phyloP scores from a whole-genome alignment of 129 eudicot genomes.

The Cynara cardunculus region DNA sequence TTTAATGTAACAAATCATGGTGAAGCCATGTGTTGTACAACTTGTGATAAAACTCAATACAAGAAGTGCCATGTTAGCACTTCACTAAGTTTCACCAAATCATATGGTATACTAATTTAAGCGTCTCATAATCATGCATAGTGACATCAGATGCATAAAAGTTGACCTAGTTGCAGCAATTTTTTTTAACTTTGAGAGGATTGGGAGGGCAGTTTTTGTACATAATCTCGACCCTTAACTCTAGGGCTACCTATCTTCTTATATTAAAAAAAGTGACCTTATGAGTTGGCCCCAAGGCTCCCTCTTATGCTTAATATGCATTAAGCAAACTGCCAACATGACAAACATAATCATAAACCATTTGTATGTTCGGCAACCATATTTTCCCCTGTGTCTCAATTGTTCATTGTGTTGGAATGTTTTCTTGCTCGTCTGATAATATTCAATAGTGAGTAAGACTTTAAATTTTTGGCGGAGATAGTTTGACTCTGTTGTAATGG shows the following conservation, averaged over 20 bases:
- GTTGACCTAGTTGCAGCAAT: neutral
- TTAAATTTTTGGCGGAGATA: neutral
- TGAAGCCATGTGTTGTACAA: neutral
- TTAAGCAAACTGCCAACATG: conserved; percentile 1
- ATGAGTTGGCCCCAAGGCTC: neutral
- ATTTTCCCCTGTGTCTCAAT: neutral
- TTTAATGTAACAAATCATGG: neutral
- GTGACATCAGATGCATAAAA: neutral
- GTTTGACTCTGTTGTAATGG: neutral
- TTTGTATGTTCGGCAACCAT: neutral
- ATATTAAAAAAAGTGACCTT: neutral
- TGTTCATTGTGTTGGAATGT: neutral
- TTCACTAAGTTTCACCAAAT: neutral
- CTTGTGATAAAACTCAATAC: neutral
- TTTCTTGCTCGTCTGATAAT: neutral
- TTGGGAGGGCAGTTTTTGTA: neutral
- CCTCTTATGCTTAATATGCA: neutral
- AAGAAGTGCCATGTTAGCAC: neutral
- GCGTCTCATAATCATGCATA: neutral
- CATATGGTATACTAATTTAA: neutral
- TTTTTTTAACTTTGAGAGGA: neutral
- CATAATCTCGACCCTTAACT: neutral
- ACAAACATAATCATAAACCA: neutral
- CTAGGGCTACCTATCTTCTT: neutral
- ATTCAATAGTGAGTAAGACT: neutral